phyloP scores from a whole-genome alignment of 805 yeast species.

The Saturnispora silvae region DNA sequence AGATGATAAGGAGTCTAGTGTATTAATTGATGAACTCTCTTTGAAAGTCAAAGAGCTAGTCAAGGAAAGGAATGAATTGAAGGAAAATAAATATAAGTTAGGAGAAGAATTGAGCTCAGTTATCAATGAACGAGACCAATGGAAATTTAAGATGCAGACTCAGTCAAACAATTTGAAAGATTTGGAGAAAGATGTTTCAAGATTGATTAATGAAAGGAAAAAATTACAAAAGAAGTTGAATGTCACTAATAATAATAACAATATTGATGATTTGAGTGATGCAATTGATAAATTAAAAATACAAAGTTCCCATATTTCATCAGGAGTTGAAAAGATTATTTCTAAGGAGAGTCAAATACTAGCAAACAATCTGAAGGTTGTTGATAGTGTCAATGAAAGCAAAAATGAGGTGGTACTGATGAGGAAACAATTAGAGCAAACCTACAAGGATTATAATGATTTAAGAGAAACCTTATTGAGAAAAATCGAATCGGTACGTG shows the following conservation, averaged over 20 bases:
- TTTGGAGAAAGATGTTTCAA: slow-evolving; percentile 11
- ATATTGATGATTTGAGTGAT: slow-evolving; percentile 4
- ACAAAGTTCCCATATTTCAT: slow-evolving; percentile 1
- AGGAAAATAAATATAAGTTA: not conserved
- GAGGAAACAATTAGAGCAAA: slow-evolving; percentile 1
- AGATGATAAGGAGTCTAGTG: slow-evolving; percentile 1
- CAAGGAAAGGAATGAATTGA: slow-evolving; percentile 2
- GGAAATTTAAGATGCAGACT: not conserved
- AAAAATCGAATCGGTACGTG: slow-evolving; percentile 14
- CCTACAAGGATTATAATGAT: slow-evolving; percentile 20
- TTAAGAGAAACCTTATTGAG: slow-evolving; percentile 25
- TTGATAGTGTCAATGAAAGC: slow-evolving; percentile 13
- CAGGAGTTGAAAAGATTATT: slow-evolving; percentile 4
- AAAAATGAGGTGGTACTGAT: not conserved
- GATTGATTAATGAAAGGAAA: slow-evolving; percentile 4
- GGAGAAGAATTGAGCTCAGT: not conserved
- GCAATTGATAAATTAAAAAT: slow-evolving; percentile 4
- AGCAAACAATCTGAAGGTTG: slow-evolving; percentile 17
- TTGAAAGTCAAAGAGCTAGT: slow-evolving; percentile 4
- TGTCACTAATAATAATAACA: slow-evolving; percentile 4
- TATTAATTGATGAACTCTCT: slow-evolving; percentile 9
- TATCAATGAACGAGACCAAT: slow-evolving; percentile 1
- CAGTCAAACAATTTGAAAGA: slow-evolving; percentile 8
- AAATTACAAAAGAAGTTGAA: slow-evolving; percentile 2
- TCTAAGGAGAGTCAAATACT: slow-evolving; percentile 2